Base-by-base conservation (phyloP, 202 grass and related monocot genomes). In the Schoenoplectus triqueter region DNA sequence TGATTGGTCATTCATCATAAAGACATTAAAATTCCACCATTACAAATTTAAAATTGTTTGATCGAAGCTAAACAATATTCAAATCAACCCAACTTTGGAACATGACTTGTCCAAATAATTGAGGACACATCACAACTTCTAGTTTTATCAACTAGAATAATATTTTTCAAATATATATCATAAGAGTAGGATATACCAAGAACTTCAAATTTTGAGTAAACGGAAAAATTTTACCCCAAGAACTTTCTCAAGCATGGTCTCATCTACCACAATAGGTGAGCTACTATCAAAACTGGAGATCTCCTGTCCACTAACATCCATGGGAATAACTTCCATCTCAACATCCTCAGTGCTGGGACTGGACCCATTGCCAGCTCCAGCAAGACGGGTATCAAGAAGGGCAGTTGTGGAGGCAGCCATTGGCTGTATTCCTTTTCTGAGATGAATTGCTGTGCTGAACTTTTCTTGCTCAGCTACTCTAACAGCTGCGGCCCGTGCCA, bases 251-350 rank as follows among this genome's bases (percentile, higher is more conserved):
- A 99, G 89, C 88, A 94, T 91, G 82, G 87, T 74, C 86, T 99
- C 96, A 81, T 99, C 90, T 76, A 96, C 90, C 80, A 92, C 74
- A 72, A 99, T 85, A 50, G 87, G 78, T 13, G 82, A 90, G 81
- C 91, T 49, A 80, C 87, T 92, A 87, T 90, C 86, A 10, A 91
- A 96, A 77, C 92, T 92, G 78, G 93, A 91, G 86, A 99, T 91
- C 69, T 96, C 96, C 86, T 96, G 93, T 31, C 88, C 73, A 22
- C 80, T 87, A 45, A 87, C 82, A 85, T 66, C 92, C 88, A 99
- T 91, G 73, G 93, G 96, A 94, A 99, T 91, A 86, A 96, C 93
- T 85, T 99, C 96, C 96, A 99, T 99, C 88, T 99, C 96, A 90
- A 96, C 90, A 90, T 96, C 96, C 77, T 88, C 92, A 44, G 42